These are phyloP conservation scores for Afroboletus lepidellus DNA, from an alignment of 1,284 basidiomycete species.

Conservation along the genomic window DNA sequence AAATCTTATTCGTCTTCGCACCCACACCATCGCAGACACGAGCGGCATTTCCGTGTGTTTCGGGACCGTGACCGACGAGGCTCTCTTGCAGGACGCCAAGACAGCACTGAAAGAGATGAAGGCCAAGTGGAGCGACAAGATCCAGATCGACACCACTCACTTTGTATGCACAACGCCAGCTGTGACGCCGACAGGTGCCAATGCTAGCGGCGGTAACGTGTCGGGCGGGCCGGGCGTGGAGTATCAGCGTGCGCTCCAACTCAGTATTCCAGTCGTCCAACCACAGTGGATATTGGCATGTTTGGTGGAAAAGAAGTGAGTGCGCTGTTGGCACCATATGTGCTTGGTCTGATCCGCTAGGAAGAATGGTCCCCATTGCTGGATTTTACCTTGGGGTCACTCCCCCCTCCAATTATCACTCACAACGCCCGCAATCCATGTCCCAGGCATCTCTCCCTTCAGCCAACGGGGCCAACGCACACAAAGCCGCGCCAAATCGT, in stretches of 20 bases:
- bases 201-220: slow-evolving; percentile 43
- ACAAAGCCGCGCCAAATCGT: slow-evolving; percentile 33
- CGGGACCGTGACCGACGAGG: slow-evolving; percentile 78
- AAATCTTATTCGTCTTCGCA: slow-evolving; percentile 76
- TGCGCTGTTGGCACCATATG: slow-evolving; percentile 6
- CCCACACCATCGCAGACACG: slow-evolving; percentile 92
- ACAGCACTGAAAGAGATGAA: slow-evolving; percentile 77
- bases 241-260: slow-evolving; percentile 87
- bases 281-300: slow-evolving; percentile 91
- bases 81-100: slow-evolving; percentile 76
- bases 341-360: not conserved
- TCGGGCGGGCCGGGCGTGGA: slow-evolving; percentile 70
- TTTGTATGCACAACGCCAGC: slow-evolving; percentile 92
- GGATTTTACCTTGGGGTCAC: slow-evolving; percentile 76
- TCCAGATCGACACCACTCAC: slow-evolving; percentile 96
- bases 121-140: slow-evolving; percentile 83
- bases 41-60: slow-evolving; percentile 92
- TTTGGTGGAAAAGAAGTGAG: slow-evolving; percentile 75
- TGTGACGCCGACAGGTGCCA: slow-evolving; percentile 59
- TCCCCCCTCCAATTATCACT: slow-evolving; percentile 45
- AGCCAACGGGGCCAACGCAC: slow-evolving; percentile 37
- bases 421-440: slow-evolving; percentile 70
- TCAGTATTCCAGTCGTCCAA: slow-evolving; percentile 88
- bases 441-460: slow-evolving; percentile 59
- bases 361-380: slow-evolving; percentile 84